Percentiles rank a stretch among this genome's conserved stretches.
These are phyloP conservation scores for Chaetomium sp. DNA, from an alignment of 2,329 filamentous ascomycete species.

Conservation along the genomic window DNA sequence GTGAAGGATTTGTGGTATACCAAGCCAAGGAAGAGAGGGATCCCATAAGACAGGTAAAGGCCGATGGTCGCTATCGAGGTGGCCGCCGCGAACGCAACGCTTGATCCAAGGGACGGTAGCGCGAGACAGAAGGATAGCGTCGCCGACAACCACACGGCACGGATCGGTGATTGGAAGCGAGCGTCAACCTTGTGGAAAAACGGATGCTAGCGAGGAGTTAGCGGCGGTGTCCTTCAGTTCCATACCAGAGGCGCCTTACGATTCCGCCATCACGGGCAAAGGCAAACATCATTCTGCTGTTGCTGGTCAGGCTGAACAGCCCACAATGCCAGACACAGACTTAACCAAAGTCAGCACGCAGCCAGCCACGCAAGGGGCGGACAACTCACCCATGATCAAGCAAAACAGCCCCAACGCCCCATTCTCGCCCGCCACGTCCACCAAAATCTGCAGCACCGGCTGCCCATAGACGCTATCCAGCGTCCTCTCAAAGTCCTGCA, in stretches of 20 bases:
- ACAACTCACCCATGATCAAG: constrained; percentile 49
- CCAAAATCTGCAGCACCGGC: constrained; percentile 60
- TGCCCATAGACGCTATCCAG: constrained; percentile 51
- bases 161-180: constrained; percentile 52
- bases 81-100: constrained; percentile 59
- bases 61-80: constrained; percentile 63
- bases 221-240: not conserved
- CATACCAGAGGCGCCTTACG: constrained; percentile 32
- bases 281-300: constrained; percentile 62
- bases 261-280: constrained; percentile 60
- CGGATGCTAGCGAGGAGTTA: constrained; percentile 39
- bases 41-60: constrained; percentile 60
- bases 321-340: constrained; percentile 64
- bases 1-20: constrained; percentile 54
- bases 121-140: constrained; percentile 57
- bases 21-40: constrained; percentile 58
- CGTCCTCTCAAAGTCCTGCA: constrained; percentile 57
- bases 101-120: constrained; percentile 56
- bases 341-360: constrained; percentile 20
- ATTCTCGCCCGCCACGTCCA: constrained; percentile 58
- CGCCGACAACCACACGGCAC: constrained; percentile 59
- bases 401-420: constrained; percentile 58
- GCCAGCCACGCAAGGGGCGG: not conserved
- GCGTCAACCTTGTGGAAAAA: constrained; percentile 58
- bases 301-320: constrained; percentile 59